Percentiles rank a stretch among this genome's conserved stretches.
These are phyloP conservation scores for Zostera marina DNA, from an alignment of 116 monocot species.

Conservation along the genomic window DNA sequence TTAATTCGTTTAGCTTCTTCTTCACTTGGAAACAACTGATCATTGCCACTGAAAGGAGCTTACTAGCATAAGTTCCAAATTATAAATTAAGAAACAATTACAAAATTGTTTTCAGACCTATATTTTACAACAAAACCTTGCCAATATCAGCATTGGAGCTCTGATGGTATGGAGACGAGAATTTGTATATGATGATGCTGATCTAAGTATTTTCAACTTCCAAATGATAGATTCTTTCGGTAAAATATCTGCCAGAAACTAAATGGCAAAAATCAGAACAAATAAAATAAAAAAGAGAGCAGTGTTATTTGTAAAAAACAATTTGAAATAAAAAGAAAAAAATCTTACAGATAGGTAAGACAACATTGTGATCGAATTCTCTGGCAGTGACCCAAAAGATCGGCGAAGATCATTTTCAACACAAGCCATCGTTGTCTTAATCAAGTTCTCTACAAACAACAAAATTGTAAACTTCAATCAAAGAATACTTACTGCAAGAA, in stretches of 20 bases:
- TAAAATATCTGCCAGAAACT: slow-evolving; percentile 13
- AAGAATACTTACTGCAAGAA: background rate
- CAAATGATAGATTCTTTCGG: slow-evolving; percentile 28
- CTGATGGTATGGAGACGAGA: slow-evolving; percentile 43
- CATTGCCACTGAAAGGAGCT: slow-evolving; percentile 43
- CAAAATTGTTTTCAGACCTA: background rate
- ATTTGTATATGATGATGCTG: slow-evolving; percentile 36
- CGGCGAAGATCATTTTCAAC: slow-evolving; percentile 4
- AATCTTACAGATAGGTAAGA: slow-evolving; percentile 6
- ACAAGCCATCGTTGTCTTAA: background rate
- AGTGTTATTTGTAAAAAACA: background rate
- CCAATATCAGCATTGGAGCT: slow-evolving; percentile 36
- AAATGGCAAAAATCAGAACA: background rate
- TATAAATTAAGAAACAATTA: background rate
- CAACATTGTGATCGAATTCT: slow-evolving; percentile 1
- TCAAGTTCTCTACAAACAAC: slow-evolving; percentile 1
- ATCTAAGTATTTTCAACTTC: slow-evolving; percentile 42
- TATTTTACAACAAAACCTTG: slow-evolving; percentile 16
- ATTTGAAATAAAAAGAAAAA: background rate
- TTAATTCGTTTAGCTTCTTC: slow-evolving; percentile 61
- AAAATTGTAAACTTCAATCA: background rate
- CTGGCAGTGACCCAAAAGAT: background rate
- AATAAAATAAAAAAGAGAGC: background rate
- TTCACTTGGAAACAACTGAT: slow-evolving; percentile 49
- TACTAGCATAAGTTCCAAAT: background rate